phyloP scores from a whole-genome alignment of 2,329 filamentous ascomycete species.

The Diplodia corticola region DNA sequence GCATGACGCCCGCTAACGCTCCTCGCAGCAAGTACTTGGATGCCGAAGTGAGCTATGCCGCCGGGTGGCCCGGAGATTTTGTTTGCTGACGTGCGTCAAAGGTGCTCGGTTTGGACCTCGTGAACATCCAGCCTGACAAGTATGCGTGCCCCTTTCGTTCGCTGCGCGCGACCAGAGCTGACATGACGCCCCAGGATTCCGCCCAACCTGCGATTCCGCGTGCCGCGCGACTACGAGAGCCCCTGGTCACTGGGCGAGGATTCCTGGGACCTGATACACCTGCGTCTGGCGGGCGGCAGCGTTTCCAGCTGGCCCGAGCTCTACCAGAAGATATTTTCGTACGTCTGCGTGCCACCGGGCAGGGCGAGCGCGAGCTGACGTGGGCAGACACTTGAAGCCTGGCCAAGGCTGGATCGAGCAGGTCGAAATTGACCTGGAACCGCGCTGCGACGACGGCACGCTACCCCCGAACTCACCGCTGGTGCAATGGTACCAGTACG shows the following conservation, averaged over 20 bases:
- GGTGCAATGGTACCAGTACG: constrained; percentile 66
- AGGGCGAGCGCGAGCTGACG: background rate
- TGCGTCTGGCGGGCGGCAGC: constrained; percentile 76
- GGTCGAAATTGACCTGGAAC: constrained; percentile 82
- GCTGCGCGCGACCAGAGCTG: constrained; percentile 23
- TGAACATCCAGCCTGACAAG: constrained; percentile 61
- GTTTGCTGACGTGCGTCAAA: constrained; percentile 28
- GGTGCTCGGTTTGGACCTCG: constrained; percentile 63
- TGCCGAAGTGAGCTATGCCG: constrained; percentile 48
- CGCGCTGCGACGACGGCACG: constrained; percentile 68
- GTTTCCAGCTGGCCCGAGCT: constrained; percentile 73
- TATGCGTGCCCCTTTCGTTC: constrained; percentile 36
- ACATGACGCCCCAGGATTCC: constrained; percentile 61
- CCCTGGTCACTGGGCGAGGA: constrained; percentile 68
- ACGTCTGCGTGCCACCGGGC: constrained; percentile 36
- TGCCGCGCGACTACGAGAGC: constrained; percentile 74
- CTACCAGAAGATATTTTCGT: constrained; percentile 70
- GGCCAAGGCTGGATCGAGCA: constrained; percentile 78
- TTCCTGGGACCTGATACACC: constrained; percentile 80
- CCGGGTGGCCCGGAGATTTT: constrained; percentile 1
- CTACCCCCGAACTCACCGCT: constrained; percentile 60
- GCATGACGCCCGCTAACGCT: constrained; percentile 32
- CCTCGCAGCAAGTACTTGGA: constrained; percentile 53
- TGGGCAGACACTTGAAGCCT: constrained; percentile 71
- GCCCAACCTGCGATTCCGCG: constrained; percentile 64